A percentile compares a stretch with the other conserved stretches of the same genome.
These are phyloP conservation scores for Didymella lethalis DNA, from an alignment of 2,329 filamentous ascomycete species.

Conservation along the genomic window DNA sequence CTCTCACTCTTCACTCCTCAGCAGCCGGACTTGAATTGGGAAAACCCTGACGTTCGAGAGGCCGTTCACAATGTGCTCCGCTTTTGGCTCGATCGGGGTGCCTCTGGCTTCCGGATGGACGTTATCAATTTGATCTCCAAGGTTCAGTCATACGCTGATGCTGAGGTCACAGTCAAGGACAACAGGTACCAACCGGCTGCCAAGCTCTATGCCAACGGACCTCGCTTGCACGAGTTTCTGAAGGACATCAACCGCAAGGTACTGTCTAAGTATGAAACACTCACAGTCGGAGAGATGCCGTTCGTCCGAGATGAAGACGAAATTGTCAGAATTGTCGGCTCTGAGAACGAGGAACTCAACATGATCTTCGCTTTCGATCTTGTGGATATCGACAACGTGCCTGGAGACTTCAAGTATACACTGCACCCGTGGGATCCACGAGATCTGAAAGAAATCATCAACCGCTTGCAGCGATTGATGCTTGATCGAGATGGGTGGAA, in stretches of 20 bases:
- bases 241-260: constrained; percentile 69
- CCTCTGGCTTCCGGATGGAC: constrained; percentile 57
- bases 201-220: constrained; percentile 71
- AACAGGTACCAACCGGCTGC: constrained; percentile 53
- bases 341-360: constrained; percentile 62
- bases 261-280: constrained; percentile 66
- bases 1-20: constrained; percentile 77
- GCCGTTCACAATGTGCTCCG: constrained; percentile 76
- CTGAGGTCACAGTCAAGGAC: constrained; percentile 38
- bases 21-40: constrained; percentile 87
- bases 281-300: constrained; percentile 73
- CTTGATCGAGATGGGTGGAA: constrained; percentile 56
- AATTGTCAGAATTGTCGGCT: constrained; percentile 56
- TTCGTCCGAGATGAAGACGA: constrained; percentile 59
- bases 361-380: constrained; percentile 70
- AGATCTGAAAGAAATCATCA: constrained; percentile 47
- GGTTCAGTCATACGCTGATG: constrained; percentile 42
- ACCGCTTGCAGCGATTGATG: constrained; percentile 48
- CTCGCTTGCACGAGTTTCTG: constrained; percentile 73
- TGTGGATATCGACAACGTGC: constrained; percentile 49
- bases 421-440: constrained; percentile 46
- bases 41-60: constrained; percentile 69
- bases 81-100: constrained; percentile 80
- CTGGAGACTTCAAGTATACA: constrained; percentile 48
- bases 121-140: constrained; percentile 52